Conservation (phyloP, 2,329 filamentous ascomycete genomes). For the Exophiala viscosa region DNA sequence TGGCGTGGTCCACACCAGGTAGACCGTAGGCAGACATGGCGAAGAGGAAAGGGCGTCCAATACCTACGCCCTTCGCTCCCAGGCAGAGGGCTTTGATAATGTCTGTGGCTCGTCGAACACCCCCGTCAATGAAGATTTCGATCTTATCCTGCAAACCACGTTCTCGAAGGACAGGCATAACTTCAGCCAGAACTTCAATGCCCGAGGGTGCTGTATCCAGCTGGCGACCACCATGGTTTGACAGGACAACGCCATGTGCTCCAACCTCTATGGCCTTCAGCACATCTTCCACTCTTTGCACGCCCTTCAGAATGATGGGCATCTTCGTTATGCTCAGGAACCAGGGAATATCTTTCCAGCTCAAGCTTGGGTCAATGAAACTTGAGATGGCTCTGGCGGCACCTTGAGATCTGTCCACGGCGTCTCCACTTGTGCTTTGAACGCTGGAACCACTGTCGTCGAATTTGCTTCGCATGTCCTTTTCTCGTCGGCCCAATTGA, state of each 20-base stretch:
- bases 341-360: slow-evolving; percentile 93
- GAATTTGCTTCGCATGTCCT: slow-evolving; percentile 96
- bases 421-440: slow-evolving; percentile 62
- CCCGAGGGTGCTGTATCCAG: slow-evolving; percentile 87
- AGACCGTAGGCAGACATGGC: slow-evolving; percentile 92
- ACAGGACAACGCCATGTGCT: slow-evolving; percentile 85
- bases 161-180: slow-evolving; percentile 78
- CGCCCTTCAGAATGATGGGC: slow-evolving; percentile 94
- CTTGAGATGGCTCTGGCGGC: slow-evolving; percentile 90
- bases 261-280: slow-evolving; percentile 77
- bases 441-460: slow-evolving; percentile 78
- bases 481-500: slow-evolving; percentile 89
- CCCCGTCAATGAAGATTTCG: slow-evolving; percentile 88
- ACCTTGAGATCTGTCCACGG: slow-evolving; percentile 83
- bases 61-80: slow-evolving; percentile 86
- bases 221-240: slow-evolving; percentile 93
- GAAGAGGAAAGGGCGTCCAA: slow-evolving; percentile 90
- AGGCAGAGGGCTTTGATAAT: slow-evolving; percentile 93
- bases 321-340: slow-evolving; percentile 85
- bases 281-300: slow-evolving; percentile 94
- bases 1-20: slow-evolving; percentile 82
- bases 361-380: slow-evolving; percentile 93
- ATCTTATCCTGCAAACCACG: slow-evolving; percentile 70
- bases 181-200: slow-evolving; percentile 87
- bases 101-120: slow-evolving; percentile 83